Conservation (phyloP, 352 stramenopile genomes). For the Phytopythium boreale region DNA sequence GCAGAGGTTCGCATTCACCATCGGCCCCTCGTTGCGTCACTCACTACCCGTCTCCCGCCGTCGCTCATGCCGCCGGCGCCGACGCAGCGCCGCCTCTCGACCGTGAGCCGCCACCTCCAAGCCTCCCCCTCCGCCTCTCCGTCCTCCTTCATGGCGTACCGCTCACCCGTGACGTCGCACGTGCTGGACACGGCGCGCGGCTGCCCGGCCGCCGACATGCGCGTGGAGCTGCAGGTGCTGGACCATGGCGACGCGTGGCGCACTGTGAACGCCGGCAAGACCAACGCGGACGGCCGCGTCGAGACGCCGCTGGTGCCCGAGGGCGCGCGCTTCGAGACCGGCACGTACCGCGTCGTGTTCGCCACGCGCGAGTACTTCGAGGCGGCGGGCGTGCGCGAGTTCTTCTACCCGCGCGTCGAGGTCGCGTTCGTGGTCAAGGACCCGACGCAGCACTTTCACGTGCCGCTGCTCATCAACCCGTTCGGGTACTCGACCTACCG, state of each 20-base stretch:
- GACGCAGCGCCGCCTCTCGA: conserved; percentile 17
- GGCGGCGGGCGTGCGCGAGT: conserved; percentile 51
- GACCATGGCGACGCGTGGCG: conserved; percentile 25
- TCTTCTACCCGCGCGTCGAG: conserved; percentile 85
- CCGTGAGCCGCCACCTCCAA: conserved; percentile 6
- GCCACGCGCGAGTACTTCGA: conserved; percentile 81
- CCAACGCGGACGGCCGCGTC: conserved; percentile 78
- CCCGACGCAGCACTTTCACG: conserved; percentile 80
- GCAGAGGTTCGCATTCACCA: not conserved
- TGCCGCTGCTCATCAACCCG: conserved; percentile 87
- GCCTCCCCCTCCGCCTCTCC: not conserved
- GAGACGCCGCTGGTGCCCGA: conserved; percentile 44
- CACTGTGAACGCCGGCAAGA: conserved; percentile 35
- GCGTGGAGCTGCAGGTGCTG: conserved; percentile 62
- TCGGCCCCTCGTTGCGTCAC: too few relatives aligned
- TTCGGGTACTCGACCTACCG: conserved; percentile 91
- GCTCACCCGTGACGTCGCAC: conserved; percentile 81
- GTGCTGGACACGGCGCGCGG: conserved; percentile 84
- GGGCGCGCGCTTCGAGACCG: conserved; percentile 29
- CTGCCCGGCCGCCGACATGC: conserved; percentile 61
- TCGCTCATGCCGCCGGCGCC: not conserved
- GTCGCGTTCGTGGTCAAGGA: conserved; percentile 81
- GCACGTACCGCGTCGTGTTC: conserved; percentile 83
- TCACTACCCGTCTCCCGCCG: too few relatives aligned
- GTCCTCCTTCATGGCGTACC: conserved; percentile 32